A percentile compares a stretch with the other conserved stretches of the same genome.
These are phyloP conservation scores for Ramularia collo-cygni DNA, from an alignment of 2,329 filamentous ascomycete species.

Conservation along the genomic window DNA sequence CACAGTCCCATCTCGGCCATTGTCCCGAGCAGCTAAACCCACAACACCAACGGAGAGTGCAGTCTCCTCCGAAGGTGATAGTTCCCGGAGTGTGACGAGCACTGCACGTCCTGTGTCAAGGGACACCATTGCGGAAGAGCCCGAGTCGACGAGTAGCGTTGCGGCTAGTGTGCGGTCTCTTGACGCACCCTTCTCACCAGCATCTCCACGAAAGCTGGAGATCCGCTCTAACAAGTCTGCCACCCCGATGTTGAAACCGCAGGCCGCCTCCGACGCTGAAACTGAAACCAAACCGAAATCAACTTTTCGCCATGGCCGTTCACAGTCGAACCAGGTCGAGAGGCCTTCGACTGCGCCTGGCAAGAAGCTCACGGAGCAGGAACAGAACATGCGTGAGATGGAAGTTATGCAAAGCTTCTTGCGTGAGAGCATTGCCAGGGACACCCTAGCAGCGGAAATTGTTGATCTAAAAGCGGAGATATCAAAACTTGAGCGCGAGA, in stretches of 20 bases:
- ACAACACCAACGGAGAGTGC: neutral
- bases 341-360: conserved; percentile 17
- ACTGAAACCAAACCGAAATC: conserved; percentile 14
- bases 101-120: conserved; percentile 15
- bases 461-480: conserved; percentile 22
- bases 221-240: conserved; percentile 17
- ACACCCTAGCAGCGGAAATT: conserved; percentile 20
- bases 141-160: neutral
- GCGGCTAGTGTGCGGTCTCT: neutral
- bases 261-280: conserved; percentile 23
- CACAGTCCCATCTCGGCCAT: neutral
- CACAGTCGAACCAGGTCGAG: conserved; percentile 18
- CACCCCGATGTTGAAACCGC: conserved; percentile 14
- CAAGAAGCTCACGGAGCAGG: conserved; percentile 13
- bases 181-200: conserved; percentile 3
- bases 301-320: conserved; percentile 13
- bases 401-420: conserved; percentile 25
- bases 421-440: conserved; percentile 21
- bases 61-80: conserved; percentile 1
- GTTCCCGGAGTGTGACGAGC: conserved; percentile 11
- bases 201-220: conserved; percentile 22
- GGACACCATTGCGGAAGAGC: conserved; percentile 23
- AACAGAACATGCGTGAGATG: conserved; percentile 22
- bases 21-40: conserved; percentile 2
- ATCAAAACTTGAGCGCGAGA: conserved; percentile 16